Evolutionary conservation across 116 monocot genomes (phyloP).

Genomic region (Phalaenopsis hybrid): DNA sequence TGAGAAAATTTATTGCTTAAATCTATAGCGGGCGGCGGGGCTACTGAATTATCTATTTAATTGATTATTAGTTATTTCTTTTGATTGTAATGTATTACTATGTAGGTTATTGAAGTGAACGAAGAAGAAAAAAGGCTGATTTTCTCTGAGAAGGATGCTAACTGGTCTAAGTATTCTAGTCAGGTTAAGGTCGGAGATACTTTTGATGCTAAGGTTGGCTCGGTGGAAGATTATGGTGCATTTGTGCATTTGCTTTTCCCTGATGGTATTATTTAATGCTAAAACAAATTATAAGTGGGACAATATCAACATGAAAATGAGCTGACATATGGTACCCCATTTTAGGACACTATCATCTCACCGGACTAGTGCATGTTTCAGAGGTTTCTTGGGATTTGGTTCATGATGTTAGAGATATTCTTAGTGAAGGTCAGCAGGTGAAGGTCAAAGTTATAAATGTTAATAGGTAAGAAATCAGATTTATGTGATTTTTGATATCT

Average conservation of each 20-base stretch:
- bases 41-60: not conserved
- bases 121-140: conserved; percentile 70
- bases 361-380: conserved; percentile 87
- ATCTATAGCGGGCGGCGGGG: not conserved
- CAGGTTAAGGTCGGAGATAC: conserved; percentile 54
- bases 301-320: not conserved
- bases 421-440: conserved; percentile 59
- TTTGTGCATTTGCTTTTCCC: conserved; percentile 78
- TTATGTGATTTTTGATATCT: not conserved
- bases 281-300: not conserved
- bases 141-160: conserved; percentile 79
- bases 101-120: conserved; percentile 57
- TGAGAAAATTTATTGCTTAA: no score
- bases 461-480: conserved; percentile 44
- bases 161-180: conserved; percentile 61
- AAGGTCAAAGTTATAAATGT: conserved; percentile 76
- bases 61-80: not conserved
- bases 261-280: conserved; percentile 49
- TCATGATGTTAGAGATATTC: conserved; percentile 82
- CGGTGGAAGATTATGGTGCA: conserved; percentile 86
- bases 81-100: not conserved
- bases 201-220: conserved; percentile 62
- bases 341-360: conserved; percentile 68
- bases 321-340: not conserved
- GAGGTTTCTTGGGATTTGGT: conserved; percentile 97